These are phyloP conservation scores for Suillus decipiens DNA, from an alignment of 768 basidiomycete species.

Conservation along the genomic window DNA sequence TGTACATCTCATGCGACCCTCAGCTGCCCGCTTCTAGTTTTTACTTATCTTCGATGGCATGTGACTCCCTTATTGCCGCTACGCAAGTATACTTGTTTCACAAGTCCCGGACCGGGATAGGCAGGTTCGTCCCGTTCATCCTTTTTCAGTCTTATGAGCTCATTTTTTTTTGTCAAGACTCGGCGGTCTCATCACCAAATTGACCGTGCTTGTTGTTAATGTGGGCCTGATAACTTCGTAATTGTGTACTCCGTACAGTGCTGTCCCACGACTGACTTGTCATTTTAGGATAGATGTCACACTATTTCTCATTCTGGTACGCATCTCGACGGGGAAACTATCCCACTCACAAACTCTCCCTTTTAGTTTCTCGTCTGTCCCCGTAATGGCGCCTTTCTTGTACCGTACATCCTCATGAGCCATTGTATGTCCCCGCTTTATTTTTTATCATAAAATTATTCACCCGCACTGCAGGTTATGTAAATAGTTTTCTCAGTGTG, in stretches of 20 bases:
- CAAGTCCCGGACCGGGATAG: slow-evolving; percentile 31
- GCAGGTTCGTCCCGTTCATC: slow-evolving; percentile 22
- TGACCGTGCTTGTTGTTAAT: slow-evolving; percentile 37
- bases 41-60: slow-evolving; percentile 34
- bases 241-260: background rate
- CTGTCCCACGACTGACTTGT: background rate
- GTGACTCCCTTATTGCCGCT: slow-evolving; percentile 36
- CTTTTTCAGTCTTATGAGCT: background rate
- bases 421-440: slow-evolving; percentile 29
- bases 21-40: slow-evolving; percentile 35
- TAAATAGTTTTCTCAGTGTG: slow-evolving; percentile 41
- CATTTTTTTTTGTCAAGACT: slow-evolving; percentile 21
- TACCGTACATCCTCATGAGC: slow-evolving; percentile 40
- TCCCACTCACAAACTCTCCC: background rate
- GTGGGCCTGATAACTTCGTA: slow-evolving; percentile 39
- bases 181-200: slow-evolving; percentile 33
- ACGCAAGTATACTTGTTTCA: slow-evolving; percentile 36
- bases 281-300: slow-evolving; percentile 30
- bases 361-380: slow-evolving; percentile 37
- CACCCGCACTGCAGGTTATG: slow-evolving; percentile 29
- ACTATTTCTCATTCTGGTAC: slow-evolving; percentile 28
- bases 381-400: slow-evolving; percentile 36
- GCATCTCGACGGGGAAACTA: background rate
- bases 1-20: background rate
- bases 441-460: background rate